Evolutionary conservation across 2,329 filamentous ascomycete genomes (phyloP), one percentile per base, ranked within the genome.

Genomic region (Aspergillus versicolor): DNA sequence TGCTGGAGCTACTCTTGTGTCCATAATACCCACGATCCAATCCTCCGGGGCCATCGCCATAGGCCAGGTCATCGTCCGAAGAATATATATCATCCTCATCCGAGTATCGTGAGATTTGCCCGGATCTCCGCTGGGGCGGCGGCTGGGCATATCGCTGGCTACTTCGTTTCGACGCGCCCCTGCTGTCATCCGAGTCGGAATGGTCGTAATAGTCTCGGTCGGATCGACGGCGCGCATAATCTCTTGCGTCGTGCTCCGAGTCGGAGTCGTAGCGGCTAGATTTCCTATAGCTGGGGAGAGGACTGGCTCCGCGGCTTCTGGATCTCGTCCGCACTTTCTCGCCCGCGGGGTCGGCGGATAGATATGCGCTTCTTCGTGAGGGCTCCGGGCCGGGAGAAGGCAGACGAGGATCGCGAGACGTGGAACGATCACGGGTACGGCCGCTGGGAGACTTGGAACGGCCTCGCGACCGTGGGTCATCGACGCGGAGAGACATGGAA

Each of bases 401-500:
- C 12, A 61, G 65, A 44, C 75, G 72, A 52, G 58, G 67, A 59
- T 77, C 75, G 68, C 76, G 76, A 64, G 76, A 77, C 52, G 71
- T 71, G 45, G 76, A 78, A 57, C 75, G 74, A 43, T 77, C 76
- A 44, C 73, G 68, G 60, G 63, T 70, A 32, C 71, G 70, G 27
- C 75, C 74, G 55, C 72, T 65, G 34, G 76, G 77, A 34, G 77
- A 79, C 60, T 74, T 78, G 60, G 77, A 79, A 54, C 77, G 72
- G 60, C 72, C 73, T 55, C 77, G 75, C 61, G 73, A 74, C 65
- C 74, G 73, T 65, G 74, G 68, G 63, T 75, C 73, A 56, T 71
- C 63, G 51, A 75, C 73, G 54, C 73, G 71, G 40, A 78, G 72
- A 32, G 73, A 72, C 69, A 72, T 72, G 62, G 59, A 52, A 40